Conservation (phyloP, 129 eudicot genomes). For the Deinandra increscens region DNA sequence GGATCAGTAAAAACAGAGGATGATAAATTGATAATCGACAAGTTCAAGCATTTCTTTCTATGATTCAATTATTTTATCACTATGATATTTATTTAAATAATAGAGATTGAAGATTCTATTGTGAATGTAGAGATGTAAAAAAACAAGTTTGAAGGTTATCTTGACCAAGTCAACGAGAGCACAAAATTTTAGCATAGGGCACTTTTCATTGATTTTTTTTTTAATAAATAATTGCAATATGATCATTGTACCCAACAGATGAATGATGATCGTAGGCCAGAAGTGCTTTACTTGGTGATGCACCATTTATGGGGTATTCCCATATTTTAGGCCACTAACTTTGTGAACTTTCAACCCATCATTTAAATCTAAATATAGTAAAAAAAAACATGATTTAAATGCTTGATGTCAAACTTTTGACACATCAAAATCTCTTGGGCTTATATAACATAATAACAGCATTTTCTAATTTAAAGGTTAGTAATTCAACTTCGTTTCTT, state of each 20-base stretch:
- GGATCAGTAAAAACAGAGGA: background rate
- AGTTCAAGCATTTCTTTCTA: background rate
- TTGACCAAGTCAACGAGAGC: too few species aligned
- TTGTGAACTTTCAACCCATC: constrained; percentile 10
- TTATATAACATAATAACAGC: background rate
- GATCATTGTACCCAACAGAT: constrained; percentile 3
- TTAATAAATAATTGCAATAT: background rate
- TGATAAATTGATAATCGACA: background rate
- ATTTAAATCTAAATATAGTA: constrained; percentile 27
- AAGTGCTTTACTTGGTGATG: constrained; percentile 19
- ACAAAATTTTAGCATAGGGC: too few species aligned
- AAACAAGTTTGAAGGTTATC: too few species aligned
- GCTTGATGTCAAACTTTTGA: background rate
- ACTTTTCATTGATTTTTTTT: background rate
- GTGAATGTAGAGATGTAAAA: too few species aligned
- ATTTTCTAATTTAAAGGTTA: background rate
- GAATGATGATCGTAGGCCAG: constrained; percentile 16
- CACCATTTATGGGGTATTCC: constrained; percentile 39
- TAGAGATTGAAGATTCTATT: too few species aligned
- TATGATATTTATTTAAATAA: too few species aligned
- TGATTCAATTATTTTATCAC: too few species aligned
- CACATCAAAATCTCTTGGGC: background rate
- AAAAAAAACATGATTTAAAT: constrained; percentile 15
- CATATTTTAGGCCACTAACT: constrained; percentile 33
- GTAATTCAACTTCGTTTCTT: background rate